Evolutionary conservation across 345 rosid species (phyloP), one percentile per base, ranked within the genome.

Genomic region (Aquilaria sinensis): DNA sequence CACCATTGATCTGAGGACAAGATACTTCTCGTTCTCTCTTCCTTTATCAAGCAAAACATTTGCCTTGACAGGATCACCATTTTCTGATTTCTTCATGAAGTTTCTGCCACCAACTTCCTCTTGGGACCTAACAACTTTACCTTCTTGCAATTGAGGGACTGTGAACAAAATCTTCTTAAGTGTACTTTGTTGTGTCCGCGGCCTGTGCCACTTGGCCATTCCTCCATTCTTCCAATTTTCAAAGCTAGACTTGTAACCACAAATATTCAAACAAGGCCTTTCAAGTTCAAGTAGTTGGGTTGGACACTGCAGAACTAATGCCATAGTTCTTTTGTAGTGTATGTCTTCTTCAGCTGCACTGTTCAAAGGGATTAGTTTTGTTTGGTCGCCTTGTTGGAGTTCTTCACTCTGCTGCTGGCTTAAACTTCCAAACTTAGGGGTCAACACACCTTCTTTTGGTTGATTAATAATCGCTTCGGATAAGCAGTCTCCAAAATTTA

Each of bases 91-190:
- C 58, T 34, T 34, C 43, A 33, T 48, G 45, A 61, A 43, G 33
- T 69, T 23, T 47, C 50, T 31, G 9, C 14, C 56, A 14, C 62
- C 63, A 56, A 67, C 73, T 69, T 75, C 74, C 47, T 60, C 63
- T 31, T 32, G 56, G 15, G 34, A 53, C 65, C 56, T 43, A 32
- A 31, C 56, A 63, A 29, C 43, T 5, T 29, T 55, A 2, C 47
- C 11, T 11, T 49, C 73, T 46, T 82, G 74, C 90, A 89, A 80
- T 74, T 81, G 65, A 53, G 96, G 96, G 23, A 87, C 84, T 14
- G 80, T 57, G 53, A 79, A 80, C 59, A 89, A 63, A 49, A 85
- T 81, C 77, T 72, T 83, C 75, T 75, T 81, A 34, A 92, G 66
- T 47, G 81, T 57, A 51, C 77, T 79, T 69, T 89, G 96, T n/a